A percentile compares a stretch with the other conserved stretches of the same genome.
Evolutionary conservation across 441 rosid species (phyloP).

Genomic region (Rhodomyrtus psidioides): DNA sequence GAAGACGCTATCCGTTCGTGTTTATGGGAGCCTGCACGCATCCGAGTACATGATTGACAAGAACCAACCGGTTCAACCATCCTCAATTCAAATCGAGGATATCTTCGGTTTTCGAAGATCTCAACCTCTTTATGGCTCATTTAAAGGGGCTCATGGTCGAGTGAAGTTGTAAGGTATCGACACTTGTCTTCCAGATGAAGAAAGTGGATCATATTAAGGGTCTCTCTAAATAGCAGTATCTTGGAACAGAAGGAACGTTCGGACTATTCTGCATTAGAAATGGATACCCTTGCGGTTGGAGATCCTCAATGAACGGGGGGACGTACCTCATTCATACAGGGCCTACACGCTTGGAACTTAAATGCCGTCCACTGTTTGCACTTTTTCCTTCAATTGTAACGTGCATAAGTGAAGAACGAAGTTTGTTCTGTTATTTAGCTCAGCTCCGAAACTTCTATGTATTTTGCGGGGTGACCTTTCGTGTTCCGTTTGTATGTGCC

Average conservation of each 20-base stretch:
- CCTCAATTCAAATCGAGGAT: slow-evolving; percentile 36
- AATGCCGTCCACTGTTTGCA: background rate
- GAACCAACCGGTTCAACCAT: slow-evolving; percentile 19
- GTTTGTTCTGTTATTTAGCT: background rate
- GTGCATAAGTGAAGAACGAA: background rate
- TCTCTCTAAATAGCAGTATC: background rate
- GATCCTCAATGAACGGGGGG: background rate
- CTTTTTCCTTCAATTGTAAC: background rate
- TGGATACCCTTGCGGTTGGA: background rate
- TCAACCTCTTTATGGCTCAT: slow-evolving; percentile 73
- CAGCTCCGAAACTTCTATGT: background rate
- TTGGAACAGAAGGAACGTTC: background rate
- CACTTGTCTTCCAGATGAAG: background rate
- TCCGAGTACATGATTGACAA: slow-evolving; percentile 36
- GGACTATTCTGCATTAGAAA: background rate
- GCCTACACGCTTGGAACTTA: background rate
- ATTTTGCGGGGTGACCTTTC: background rate
- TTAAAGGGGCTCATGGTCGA: slow-evolving; percentile 44
- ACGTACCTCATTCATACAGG: background rate
- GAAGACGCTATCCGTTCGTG: slow-evolving; percentile 54
- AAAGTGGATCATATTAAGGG: background rate
- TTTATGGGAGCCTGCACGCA: slow-evolving; percentile 52
- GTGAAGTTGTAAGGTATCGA: slow-evolving; percentile 24
- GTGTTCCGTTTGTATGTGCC: background rate
- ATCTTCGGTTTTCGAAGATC: slow-evolving; percentile 74